Base-by-base conservation (phyloP, 345 rosid genomes). In the Kernera saxatilis region DNA sequence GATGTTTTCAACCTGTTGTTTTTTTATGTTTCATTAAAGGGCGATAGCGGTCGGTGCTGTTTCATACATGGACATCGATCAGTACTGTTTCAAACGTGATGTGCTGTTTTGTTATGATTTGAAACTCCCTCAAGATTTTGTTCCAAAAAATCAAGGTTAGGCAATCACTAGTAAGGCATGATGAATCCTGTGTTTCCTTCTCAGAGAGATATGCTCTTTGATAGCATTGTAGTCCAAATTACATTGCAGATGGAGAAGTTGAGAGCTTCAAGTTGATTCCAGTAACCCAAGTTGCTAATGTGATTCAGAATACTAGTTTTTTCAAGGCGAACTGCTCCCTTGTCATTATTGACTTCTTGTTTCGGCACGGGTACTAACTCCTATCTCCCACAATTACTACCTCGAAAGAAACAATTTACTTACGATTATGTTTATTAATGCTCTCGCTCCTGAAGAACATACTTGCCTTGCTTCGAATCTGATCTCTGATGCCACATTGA, bases 41-140 rank as follows among this genome's bases (percentile, higher is more conserved):
- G 97, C 96, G 9, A 75, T 71, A 72, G 82, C 97, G 10, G 92
- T 88, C 1, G 88, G 98, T 69, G 97, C 89, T 84, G 94, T 93
- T 76, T 90, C 96, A 0, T 88, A 88, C 57, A 54, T 69, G 79
- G 97, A 88, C 70, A 87, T 88, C 33, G 61, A 90, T 50, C 86
- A 88, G 30, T 76, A 56, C 71, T 64, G 85, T 69, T 93, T 79
- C 78, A 90, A 90, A 82, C 84, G 92, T 72, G 97, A 90, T 76
- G 96, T 93, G 30, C 78, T 88, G 25, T 86, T 93, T 69, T 86
- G 96, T 77, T 93, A 93, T 53, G 98, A 93, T 84, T 76, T 93
- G 65, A 32, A 86, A 76, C 91, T 93, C 63, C 91, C 92, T 23
- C 82, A 76, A 53, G 80, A 50, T 73, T 89, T 93, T 76, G 69